Base-by-base conservation (phyloP, 371 early-diverging fungal genomes). In the Mucor piriformis region DNA sequence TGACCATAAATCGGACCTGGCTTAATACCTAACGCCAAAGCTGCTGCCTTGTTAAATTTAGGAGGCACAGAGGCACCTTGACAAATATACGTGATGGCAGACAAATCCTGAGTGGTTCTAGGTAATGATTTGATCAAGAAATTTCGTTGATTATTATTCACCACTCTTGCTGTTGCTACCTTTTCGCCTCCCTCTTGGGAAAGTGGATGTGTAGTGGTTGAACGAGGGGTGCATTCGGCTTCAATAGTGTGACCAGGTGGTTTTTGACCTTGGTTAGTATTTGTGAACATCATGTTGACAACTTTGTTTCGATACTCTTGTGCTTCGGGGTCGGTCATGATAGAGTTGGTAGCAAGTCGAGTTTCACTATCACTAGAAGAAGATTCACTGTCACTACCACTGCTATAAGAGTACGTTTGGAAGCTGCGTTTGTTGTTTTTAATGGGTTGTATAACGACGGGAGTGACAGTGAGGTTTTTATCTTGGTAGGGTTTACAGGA, bases 41-140 rank as follows among this genome's bases (percentile, higher is more conserved):
- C 97, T 0, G 85, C 87, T 11, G 82, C 52, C 11, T 82, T 74
- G 59, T 94, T 82, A 70, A 97, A 95, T 64, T 92, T 96, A 12
- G 97, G 95, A 0, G 85, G 86, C 13, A 89, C 79, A 2, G 73
- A 80, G 0, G 93, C 88, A 0, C 94, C 92, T 50, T 85, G 85
- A 64, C 89, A 88, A 15, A 95, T 86, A 61, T 91, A 95, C 33
- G 85, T 83, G 37, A 90, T 67, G 3, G 85, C 83, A 5, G 72
- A 61, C 5, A 74, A 61, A 42, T 64, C 64, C 6, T 83, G 83
- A 3, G 32, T 64, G 3, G 85, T 74, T 59, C 57, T 57, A 2
- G 88, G 86, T 27, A 85, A 66, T 23, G 74, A 57, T 33, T 34
- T 33, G 18, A 51, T 38, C 33, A 74, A 54, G 50, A 68, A 57